These are phyloP conservation scores for Xylaria sp. DNA, from an alignment of 2,329 filamentous ascomycete genomes.

Conservation along the genomic window DNA sequence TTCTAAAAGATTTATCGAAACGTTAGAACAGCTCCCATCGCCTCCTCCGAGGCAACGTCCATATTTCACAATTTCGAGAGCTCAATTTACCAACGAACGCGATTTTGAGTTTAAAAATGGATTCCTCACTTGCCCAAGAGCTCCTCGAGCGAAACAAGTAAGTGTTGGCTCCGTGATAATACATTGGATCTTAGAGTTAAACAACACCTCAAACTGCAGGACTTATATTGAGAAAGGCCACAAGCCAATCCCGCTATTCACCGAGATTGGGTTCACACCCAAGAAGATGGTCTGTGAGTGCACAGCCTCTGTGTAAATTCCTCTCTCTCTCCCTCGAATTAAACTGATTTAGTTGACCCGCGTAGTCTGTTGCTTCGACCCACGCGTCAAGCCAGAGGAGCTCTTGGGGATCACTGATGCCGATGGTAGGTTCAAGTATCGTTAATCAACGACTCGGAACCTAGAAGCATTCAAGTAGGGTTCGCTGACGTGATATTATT, in stretches of 20 bases:
- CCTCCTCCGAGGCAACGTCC: too few relatives aligned
- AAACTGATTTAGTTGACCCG: neutral
- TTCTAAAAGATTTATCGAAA: too few relatives aligned
- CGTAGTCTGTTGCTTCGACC: constrained; percentile 16
- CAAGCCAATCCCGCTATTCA: constrained; percentile 1
- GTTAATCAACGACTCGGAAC: too few relatives aligned
- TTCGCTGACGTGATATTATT: neutral
- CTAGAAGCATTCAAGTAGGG: neutral
- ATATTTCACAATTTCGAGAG: too few relatives aligned
- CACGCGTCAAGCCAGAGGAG: constrained; percentile 9
- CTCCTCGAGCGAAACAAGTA: constrained; percentile 16
- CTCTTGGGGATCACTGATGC: neutral
- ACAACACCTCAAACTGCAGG: neutral
- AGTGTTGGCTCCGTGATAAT: neutral
- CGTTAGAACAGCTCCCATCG: too few relatives aligned
- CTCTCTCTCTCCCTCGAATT: neutral
- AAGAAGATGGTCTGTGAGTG: constrained; percentile 22
- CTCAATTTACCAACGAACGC: too few relatives aligned
- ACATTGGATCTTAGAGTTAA: neutral
- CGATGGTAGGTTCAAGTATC: neutral
- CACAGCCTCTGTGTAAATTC: too few relatives aligned
- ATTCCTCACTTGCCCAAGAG: constrained; percentile 10
- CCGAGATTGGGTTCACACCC: neutral
- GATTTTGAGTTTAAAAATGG: constrained; percentile 1
- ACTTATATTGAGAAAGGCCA: constrained; percentile 8